Conservation (phyloP, 225 moss, liverwort and hornwort genomes). For the Neckera pumila region DNA sequence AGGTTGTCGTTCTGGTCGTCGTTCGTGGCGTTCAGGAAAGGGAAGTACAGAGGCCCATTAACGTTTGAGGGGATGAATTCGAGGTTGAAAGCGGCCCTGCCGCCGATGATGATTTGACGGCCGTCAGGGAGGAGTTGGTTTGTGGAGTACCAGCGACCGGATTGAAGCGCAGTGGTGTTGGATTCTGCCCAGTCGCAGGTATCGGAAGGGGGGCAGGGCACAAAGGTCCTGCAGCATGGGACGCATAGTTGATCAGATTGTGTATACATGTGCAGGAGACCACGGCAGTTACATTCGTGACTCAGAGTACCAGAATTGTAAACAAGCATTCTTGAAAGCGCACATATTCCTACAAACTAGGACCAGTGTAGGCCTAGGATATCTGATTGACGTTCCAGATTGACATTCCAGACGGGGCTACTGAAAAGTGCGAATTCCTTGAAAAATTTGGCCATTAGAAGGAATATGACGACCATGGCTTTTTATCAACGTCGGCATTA, state of each 20-base stretch:
- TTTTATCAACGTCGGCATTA: neutral
- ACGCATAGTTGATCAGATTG: neutral
- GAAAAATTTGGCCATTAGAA: neutral
- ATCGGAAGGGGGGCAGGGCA: slow-evolving; percentile 19
- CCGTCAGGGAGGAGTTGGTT: slow-evolving; percentile 58
- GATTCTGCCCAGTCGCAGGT: slow-evolving; percentile 55
- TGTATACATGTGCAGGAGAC: neutral
- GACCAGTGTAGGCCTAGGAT: neutral
- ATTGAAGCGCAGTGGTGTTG: slow-evolving; percentile 14
- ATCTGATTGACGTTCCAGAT: too few species aligned
- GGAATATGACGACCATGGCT: neutral
- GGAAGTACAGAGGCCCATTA: slow-evolving; percentile 19
- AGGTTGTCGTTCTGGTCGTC: slow-evolving; percentile 59
- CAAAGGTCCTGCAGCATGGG: slow-evolving; percentile 26
- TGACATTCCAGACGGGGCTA: neutral
- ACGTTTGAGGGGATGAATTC: slow-evolving; percentile 30
- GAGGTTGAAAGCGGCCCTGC: slow-evolving; percentile 18
- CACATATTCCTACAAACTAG: neutral
- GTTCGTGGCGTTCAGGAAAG: slow-evolving; percentile 31
- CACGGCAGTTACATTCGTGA: neutral
- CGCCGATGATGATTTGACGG: slow-evolving; percentile 42
- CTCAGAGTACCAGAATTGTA: neutral
- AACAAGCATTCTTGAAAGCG: neutral
- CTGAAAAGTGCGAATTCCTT: neutral
- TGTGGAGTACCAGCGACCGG: slow-evolving; percentile 51